A percentile compares a stretch with the other conserved stretches of the same genome.
Conservation (phyloP, 2,329 filamentous ascomycete genomes). For the Pyrenophora seminiperda region DNA sequence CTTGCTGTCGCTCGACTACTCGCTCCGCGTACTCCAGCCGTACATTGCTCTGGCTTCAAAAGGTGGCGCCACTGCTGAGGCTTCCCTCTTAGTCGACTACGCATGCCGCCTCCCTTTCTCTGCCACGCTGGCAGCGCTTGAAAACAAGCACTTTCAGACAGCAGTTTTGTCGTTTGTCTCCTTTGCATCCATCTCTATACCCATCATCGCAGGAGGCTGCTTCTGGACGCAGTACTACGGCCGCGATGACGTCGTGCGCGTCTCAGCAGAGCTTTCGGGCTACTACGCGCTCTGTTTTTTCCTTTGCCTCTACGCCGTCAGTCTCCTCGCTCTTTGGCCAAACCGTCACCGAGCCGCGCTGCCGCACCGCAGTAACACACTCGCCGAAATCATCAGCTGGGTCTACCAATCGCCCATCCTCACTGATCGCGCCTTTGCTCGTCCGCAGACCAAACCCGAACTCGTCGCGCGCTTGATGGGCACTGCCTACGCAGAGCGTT, state of each 20-base stretch:
- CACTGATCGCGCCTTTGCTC: conserved; percentile 73
- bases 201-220: conserved; percentile 70
- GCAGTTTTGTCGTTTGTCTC: conserved; percentile 66
- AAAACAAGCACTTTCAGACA: conserved; percentile 68
- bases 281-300: conserved; percentile 76
- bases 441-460: conserved; percentile 68
- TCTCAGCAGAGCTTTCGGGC: conserved; percentile 74
- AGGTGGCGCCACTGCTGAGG: conserved; percentile 65
- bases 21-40: conserved; percentile 69
- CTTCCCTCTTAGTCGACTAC: conserved; percentile 73
- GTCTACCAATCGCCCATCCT: conserved; percentile 74
- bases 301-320: conserved; percentile 71
- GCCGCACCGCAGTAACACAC: conserved; percentile 72
- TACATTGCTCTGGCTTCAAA: conserved; percentile 67
- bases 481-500: conserved; percentile 54
- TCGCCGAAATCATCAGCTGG: conserved; percentile 80
- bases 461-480: conserved; percentile 71
- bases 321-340: conserved; percentile 63
- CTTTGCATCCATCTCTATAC: conserved; percentile 65
- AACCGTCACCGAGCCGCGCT: conserved; percentile 66
- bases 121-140: conserved; percentile 61
- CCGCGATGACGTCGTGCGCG: conserved; percentile 35
- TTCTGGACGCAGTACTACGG: conserved; percentile 73
- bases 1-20: conserved; percentile 70
- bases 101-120: conserved; percentile 68